Conservation (phyloP, 257 asterid genomes). For the Datura wrightii region DNA sequence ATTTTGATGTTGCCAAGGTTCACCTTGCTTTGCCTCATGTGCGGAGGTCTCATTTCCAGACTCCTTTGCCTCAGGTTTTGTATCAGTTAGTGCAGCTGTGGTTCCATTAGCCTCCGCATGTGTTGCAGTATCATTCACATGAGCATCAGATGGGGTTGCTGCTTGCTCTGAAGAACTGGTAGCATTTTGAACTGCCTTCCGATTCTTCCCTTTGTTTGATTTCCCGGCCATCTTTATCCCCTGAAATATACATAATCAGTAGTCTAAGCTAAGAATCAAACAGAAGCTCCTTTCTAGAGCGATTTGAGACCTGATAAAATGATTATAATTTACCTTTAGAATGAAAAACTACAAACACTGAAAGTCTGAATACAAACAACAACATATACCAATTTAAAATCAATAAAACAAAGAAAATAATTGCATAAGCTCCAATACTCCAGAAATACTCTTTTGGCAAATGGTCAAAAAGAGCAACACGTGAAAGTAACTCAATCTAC, state of each 20-base stretch:
- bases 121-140: conserved; percentile 44
- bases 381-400: background rate
- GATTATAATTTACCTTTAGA: background rate
- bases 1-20: conserved; percentile 19
- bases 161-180: conserved; percentile 42
- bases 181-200: conserved; percentile 64
- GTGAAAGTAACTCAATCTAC: conserved; percentile 15
- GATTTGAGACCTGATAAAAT: background rate
- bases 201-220: conserved; percentile 76
- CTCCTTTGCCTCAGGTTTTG: conserved; percentile 52
- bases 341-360: background rate
- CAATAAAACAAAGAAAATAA: background rate
- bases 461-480: background rate
- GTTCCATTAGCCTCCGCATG: conserved; percentile 60
- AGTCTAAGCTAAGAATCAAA: conserved; percentile 12
- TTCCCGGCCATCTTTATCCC: conserved; percentile 81
- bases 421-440: background rate
- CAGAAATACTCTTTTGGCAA: background rate
- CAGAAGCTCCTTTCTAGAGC: background rate
- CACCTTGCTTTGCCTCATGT: conserved; percentile 64
- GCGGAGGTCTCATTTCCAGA: conserved; percentile 46
- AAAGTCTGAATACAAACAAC: background rate
- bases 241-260: conserved; percentile 31
- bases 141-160: conserved; percentile 49
- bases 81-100: conserved; percentile 41